Evolutionary conservation across 768 basidiomycete genomes (phyloP).

Genomic region (Dictyophora rubrovolvata): DNA sequence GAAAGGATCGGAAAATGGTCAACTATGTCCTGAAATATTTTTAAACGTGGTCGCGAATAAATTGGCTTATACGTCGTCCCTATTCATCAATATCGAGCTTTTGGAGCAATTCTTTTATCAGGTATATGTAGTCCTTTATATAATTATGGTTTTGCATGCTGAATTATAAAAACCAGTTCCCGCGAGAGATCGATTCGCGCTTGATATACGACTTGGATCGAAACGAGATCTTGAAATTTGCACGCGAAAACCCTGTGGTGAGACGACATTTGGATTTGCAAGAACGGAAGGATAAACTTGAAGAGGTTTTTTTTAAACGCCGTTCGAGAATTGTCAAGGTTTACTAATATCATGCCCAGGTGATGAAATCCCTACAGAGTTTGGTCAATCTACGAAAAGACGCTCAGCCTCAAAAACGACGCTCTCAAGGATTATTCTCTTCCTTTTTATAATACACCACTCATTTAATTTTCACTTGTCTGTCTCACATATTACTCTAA

Average conservation of each 20-base stretch:
- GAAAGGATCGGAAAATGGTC: constrained; percentile 76
- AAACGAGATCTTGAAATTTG: constrained; percentile 81
- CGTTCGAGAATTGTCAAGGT: constrained; percentile 2
- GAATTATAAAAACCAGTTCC: constrained; percentile 58
- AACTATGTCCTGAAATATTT: constrained; percentile 94
- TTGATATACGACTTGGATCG: constrained; percentile 90
- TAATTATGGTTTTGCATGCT: neutral
- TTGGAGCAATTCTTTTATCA: constrained; percentile 99
- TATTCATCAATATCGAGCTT: constrained; percentile 99
- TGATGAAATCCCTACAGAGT: constrained; percentile 92
- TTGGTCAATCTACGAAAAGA: constrained; percentile 83
- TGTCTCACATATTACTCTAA: neutral
- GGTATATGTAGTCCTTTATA: constrained; percentile 29
- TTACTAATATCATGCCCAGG: constrained; percentile 32
- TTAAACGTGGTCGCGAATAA: constrained; percentile 95
- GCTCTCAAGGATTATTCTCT: constrained; percentile 72
- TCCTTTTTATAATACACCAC: constrained; percentile 9
- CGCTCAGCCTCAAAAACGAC: constrained; percentile 59
- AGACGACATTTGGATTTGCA: constrained; percentile 85
- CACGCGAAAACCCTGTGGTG: constrained; percentile 89
- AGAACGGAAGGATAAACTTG: constrained; percentile 94
- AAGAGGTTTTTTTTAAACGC: constrained; percentile 52
- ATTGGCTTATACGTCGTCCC: constrained; percentile 86
- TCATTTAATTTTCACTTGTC: neutral
- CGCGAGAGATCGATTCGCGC: constrained; percentile 92